Evolutionary conservation across 2,329 filamentous ascomycete genomes (phyloP).

Genomic region (Xylariomycetidae sp.): DNA sequence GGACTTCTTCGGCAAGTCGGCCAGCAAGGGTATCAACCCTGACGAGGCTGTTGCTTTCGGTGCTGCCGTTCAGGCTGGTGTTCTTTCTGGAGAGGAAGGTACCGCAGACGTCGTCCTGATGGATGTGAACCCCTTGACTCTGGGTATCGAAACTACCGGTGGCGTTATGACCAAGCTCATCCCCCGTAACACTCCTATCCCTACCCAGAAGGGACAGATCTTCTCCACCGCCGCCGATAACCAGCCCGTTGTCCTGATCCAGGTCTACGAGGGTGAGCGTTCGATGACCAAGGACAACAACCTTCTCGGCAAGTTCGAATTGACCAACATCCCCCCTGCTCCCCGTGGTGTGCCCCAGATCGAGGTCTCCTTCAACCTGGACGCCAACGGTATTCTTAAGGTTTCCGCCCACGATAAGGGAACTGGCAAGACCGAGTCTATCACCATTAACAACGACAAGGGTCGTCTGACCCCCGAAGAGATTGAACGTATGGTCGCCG

Average conservation of each 20-base stretch:
- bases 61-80: conserved; percentile 94
- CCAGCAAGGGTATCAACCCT: conserved; percentile 98
- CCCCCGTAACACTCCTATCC: conserved; percentile 88
- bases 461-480: conserved; percentile 93
- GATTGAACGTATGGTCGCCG: conserved; percentile 98
- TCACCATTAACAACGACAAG: conserved; percentile 99
- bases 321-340: conserved; percentile 90
- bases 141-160: conserved; percentile 95
- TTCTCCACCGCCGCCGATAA: conserved; percentile 97
- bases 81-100: conserved; percentile 82
- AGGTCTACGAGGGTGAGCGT: conserved; percentile 92
- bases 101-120: conserved; percentile 82
- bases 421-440: conserved; percentile 93
- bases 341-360: conserved; percentile 97
- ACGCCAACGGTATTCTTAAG: conserved; percentile 97
- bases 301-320: conserved; percentile 94
- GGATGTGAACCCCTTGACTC: conserved; percentile 94
- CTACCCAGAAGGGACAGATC: conserved; percentile 95
- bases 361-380: conserved; percentile 95
- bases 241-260: conserved; percentile 91
- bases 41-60: conserved; percentile 98
- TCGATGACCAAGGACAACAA: conserved; percentile 97
- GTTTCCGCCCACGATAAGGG: conserved; percentile 96
- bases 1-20: conserved; percentile 98
- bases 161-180: conserved; percentile 98